Percentiles rank a stretch among this genome's conserved stretches.
Conservation (phyloP, 495 filamentous ascomycete genomes). For the Hyaloscypha hepaticicola region DNA sequence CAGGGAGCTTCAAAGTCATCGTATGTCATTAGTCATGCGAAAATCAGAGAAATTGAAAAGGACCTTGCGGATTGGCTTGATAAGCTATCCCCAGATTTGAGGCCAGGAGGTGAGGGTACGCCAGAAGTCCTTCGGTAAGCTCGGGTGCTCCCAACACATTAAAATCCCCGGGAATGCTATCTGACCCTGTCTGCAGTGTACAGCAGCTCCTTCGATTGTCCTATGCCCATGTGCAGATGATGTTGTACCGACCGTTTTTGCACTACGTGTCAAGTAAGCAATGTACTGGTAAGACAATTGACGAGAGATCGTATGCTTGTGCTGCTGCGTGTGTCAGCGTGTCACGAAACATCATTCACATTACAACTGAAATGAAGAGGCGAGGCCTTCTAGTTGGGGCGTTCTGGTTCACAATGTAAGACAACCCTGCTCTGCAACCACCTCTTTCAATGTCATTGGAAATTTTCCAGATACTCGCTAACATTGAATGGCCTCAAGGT, state of each 20-base stretch:
- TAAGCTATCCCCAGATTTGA: slow-evolving; percentile 68
- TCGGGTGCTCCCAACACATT: slow-evolving; percentile 3
- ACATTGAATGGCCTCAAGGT: slow-evolving; percentile 51
- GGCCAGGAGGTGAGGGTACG: slow-evolving; percentile 71
- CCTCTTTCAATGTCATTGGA: not conserved
- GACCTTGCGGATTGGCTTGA: slow-evolving; percentile 87
- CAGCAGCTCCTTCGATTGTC: slow-evolving; percentile 85
- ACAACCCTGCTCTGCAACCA: not conserved
- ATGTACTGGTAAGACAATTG: slow-evolving; percentile 62
- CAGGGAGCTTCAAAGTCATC: slow-evolving; percentile 41
- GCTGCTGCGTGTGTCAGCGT: slow-evolving; percentile 90
- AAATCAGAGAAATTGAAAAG: slow-evolving; percentile 85
- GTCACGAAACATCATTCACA: slow-evolving; percentile 91
- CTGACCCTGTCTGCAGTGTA: slow-evolving; percentile 49
- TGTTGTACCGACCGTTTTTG: slow-evolving; percentile 92
- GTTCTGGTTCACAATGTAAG: slow-evolving; percentile 76
- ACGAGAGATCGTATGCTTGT: slow-evolving; percentile 86
- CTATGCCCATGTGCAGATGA: slow-evolving; percentile 90
- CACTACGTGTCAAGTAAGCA: slow-evolving; percentile 83
- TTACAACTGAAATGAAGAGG: slow-evolving; percentile 85
- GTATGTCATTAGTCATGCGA: slow-evolving; percentile 85
- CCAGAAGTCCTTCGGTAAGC: slow-evolving; percentile 73
- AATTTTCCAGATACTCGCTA: not conserved
- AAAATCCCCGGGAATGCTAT: not conserved
- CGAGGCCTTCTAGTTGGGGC: slow-evolving; percentile 79